Evolutionary conservation across 345 rosid species (phyloP), one percentile per base, ranked within the genome.

Genomic region (Erucastrum elatum): DNA sequence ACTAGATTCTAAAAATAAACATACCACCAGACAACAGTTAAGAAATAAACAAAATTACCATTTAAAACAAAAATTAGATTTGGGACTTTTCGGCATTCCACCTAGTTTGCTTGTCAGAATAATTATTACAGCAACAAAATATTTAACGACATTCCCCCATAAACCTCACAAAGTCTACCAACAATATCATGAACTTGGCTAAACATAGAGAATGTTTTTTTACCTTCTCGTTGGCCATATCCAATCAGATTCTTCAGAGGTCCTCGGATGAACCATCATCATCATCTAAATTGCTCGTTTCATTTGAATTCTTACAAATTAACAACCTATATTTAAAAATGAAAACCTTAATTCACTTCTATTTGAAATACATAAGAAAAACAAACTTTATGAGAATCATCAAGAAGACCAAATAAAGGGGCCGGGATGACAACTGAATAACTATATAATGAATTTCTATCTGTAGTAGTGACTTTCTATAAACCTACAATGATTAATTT

Each of bases 1-100:
- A 72, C 82, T 46, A 5, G 11, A 46, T 73, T 67, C 74, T 60
- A 60, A 72, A 60, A 31, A 60, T 72, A 41, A 8, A 30, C 68
- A 53, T 71, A 8, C 21, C 12, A 58, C 7, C 10, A 31, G 8
- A 78, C 2, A 61, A 72, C 64, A 34, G 77, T 66, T 66, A 60
- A 4, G 16, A 66, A 33, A 66, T 15, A 33, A 72, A 59, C 63
- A 41, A 65, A 34, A 37, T 55, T 55, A 29, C 15, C 35, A 77
- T 46, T 51, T 27, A 6, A 26, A 39, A 63, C 44, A 15, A 33
- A 33, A 31, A n/a, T 6, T 5, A 63, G n/a, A 31, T 62, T 62
- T 63, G 66, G 66, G 6, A 62, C 41, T n/a, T 64, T 63, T 64
- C 10, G 7, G 26, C 26, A 15, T 15, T 64, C 44, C 26, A 64